phyloP scores from a whole-genome alignment of 2,329 filamentous ascomycete species.

The Chlorencoelia australis region DNA sequence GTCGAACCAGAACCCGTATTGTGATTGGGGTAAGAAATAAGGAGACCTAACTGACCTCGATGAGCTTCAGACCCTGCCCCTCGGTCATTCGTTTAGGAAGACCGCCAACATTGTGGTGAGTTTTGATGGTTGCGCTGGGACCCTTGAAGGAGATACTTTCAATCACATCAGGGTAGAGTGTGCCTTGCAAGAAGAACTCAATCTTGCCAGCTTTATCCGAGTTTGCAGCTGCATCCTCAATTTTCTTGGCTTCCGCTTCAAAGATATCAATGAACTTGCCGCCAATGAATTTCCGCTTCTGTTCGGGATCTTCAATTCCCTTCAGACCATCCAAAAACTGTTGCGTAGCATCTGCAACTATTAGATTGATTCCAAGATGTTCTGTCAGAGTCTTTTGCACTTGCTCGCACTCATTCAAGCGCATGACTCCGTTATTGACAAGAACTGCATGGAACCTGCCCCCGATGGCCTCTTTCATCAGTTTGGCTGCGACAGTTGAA shows the following conservation, averaged over 20 bases:
- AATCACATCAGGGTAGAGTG: conserved; percentile 55
- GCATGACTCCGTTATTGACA: conserved; percentile 77
- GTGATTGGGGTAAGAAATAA: no score
- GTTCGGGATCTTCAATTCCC: conserved; percentile 71
- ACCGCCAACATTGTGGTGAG: conserved; percentile 61
- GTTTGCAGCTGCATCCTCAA: conserved; percentile 60
- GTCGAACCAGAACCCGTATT: no score
- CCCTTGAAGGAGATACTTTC: conserved; percentile 63
- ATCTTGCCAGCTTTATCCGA: conserved; percentile 63
- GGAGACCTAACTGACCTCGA: no score
- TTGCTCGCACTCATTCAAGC: conserved; percentile 71
- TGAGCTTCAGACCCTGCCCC: conserved; percentile 48
- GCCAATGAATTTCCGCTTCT: conserved; percentile 87
- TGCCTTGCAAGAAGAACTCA: conserved; percentile 76
- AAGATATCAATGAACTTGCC: conserved; percentile 72
- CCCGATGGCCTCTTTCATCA: conserved; percentile 81
- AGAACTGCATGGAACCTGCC: conserved; percentile 73
- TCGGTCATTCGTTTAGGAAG: conserved; percentile 47
- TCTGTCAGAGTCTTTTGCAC: conserved; percentile 72
- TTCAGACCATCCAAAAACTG: conserved; percentile 67
- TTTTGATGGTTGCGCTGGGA: conserved; percentile 62
- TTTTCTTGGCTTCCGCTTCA: conserved; percentile 65
- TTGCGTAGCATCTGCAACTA: conserved; percentile 70
- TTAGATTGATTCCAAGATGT: conserved; percentile 83
- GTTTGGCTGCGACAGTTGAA: conserved; percentile 33